Evolutionary conservation across 2,329 filamentous ascomycete species (phyloP).

Genomic region (Cladosporium sphaerospermum): DNA sequence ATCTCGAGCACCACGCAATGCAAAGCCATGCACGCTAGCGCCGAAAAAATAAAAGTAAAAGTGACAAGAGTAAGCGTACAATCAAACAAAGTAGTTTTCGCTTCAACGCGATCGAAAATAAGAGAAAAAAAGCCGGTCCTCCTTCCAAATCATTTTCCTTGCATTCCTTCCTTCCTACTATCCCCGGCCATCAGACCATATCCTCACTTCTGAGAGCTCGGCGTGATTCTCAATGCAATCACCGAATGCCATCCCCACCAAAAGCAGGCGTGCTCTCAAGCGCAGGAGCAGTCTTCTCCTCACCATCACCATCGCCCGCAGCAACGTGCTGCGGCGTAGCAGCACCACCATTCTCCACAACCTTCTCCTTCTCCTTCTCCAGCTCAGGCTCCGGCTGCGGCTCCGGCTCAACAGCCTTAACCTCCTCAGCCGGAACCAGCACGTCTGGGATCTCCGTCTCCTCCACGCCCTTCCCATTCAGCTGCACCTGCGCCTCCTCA

Average conservation of each 20-base stretch:
- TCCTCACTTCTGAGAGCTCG: neutral
- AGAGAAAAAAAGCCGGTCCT: neutral
- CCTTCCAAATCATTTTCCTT: neutral
- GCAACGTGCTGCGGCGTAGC: neutral
- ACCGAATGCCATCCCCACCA: conserved; percentile 9
- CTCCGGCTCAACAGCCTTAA: neutral
- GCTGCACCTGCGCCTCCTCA: neutral
- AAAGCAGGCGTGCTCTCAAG: conserved; percentile 16
- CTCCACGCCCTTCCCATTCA: neutral
- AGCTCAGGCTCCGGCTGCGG: neutral
- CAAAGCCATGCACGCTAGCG: too few species aligned
- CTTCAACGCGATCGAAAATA: neutral
- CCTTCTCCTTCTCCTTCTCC: neutral
- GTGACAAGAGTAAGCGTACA: too few species aligned
- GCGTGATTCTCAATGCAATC: neutral
- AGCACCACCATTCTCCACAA: neutral
- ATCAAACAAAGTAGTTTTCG: neutral
- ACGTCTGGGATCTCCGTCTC: neutral
- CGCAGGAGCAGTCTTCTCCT: neutral
- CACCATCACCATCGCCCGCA: neutral
- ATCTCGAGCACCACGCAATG: too few species aligned
- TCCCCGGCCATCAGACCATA: neutral
- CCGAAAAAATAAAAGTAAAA: too few species aligned
- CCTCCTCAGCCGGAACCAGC: neutral
- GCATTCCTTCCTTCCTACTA: neutral